Evolutionary conservation across 148 eudicot genomes (phyloP).

Genomic region (Dianthus caryophyllus): DNA sequence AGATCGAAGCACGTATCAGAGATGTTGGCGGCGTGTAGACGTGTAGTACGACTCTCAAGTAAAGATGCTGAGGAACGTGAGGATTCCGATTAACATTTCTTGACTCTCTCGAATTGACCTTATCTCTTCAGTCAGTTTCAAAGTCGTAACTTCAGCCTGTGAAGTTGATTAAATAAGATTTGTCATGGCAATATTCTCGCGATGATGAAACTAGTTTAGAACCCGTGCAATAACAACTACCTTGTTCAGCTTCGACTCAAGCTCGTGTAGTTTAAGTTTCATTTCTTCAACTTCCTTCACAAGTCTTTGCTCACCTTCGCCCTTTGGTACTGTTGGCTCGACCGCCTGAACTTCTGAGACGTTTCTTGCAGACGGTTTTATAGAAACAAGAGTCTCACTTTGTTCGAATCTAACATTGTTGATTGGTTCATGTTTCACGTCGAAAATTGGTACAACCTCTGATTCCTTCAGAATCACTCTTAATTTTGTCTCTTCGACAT

Average conservation of each 20-base stretch:
- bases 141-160: constrained; percentile 63
- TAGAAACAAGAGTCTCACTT: constrained; percentile 17
- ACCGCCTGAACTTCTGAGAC: constrained; percentile 24
- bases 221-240: constrained; percentile 22
- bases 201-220: not conserved
- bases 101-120: constrained; percentile 51
- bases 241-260: constrained; percentile 64
- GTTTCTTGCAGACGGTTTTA: constrained; percentile 21
- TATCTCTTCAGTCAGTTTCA: constrained; percentile 65
- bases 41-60: too few species aligned
- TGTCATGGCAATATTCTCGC: not conserved
- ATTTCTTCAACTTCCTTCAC: constrained; percentile 64
- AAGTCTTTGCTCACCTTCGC: constrained; percentile 42
- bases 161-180: constrained; percentile 9
- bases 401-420: constrained; percentile 20
- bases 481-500: constrained; percentile 74
- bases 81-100: constrained; percentile 48
- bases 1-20: too few species aligned
- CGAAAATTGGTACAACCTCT: constrained; percentile 7
- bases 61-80: too few species aligned
- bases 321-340: constrained; percentile 29
- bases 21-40: too few species aligned
- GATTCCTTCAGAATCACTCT: constrained; percentile 52
- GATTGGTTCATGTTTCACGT: constrained; percentile 21
- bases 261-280: constrained; percentile 54